phyloP scores from a whole-genome alignment of 2,329 filamentous ascomycete species.

The Neurospora crassa region DNA sequence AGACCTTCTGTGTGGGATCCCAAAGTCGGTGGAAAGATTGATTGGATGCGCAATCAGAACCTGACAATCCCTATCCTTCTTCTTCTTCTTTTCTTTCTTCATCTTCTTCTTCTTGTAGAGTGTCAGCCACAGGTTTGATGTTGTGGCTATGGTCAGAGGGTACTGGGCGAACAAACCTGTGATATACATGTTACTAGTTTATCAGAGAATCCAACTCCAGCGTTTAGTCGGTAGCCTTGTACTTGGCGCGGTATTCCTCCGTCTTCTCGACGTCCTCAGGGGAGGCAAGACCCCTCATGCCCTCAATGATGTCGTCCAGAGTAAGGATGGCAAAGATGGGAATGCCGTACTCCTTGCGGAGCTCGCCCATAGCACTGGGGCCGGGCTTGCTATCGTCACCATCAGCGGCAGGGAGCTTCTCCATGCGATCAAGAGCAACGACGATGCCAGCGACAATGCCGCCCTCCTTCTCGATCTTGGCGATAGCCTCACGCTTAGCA shows the following conservation, averaged over 20 bases:
- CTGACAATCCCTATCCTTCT: background rate
- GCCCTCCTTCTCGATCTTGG: constrained; percentile 78
- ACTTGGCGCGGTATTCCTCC: constrained; percentile 63
- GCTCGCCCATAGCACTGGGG: constrained; percentile 76
- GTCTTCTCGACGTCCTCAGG: constrained; percentile 55
- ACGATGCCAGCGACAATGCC: constrained; percentile 80
- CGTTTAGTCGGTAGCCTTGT: constrained; percentile 47
- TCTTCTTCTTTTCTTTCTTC: background rate
- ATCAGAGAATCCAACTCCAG: background rate
- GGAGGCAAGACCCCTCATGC: constrained; percentile 52
- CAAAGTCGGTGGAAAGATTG: background rate
- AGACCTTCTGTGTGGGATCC: background rate
- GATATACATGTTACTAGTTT: background rate
- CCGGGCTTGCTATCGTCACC: constrained; percentile 59
- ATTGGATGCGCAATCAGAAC: background rate
- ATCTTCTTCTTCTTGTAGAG: background rate
- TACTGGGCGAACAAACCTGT: background rate
- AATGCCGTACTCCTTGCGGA: constrained; percentile 73
- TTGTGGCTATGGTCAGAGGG: background rate
- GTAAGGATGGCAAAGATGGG: constrained; percentile 78
- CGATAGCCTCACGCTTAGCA: constrained; percentile 84
- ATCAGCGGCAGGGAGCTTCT: constrained; percentile 60
- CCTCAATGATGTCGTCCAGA: constrained; percentile 71
- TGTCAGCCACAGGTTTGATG: background rate
- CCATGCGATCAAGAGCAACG: constrained; percentile 78